A percentile compares a stretch with the other conserved stretches of the same genome.
Evolutionary conservation across 805 yeast genomes (phyloP).

Genomic region (Yarrowia osloensis): DNA sequence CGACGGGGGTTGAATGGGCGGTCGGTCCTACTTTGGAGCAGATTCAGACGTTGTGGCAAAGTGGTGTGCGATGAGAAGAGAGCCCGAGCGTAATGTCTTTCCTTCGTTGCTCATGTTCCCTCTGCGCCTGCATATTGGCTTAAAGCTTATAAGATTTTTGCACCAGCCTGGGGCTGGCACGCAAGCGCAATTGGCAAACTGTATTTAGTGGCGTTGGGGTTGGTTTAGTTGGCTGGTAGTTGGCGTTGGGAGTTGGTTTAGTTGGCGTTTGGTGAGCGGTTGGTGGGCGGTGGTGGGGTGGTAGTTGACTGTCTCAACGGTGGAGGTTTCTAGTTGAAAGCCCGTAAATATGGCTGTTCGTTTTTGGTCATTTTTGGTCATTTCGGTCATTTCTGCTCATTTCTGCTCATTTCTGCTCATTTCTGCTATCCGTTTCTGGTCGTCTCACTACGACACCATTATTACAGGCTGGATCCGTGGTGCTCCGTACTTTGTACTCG

Average conservation of each 20-base stretch:
- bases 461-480: neutral
- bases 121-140: constrained; percentile 29
- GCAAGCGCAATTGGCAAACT: neutral
- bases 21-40: constrained; percentile 17
- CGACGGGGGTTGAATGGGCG: constrained; percentile 1
- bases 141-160: constrained; percentile 24
- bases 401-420: no score
- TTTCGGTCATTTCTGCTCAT: no score
- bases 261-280: no score
- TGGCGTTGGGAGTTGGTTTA: no score
- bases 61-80: neutral
- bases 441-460: neutral
- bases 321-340: no score
- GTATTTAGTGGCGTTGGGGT: neutral
- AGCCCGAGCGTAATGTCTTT: constrained; percentile 10
- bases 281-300: no score
- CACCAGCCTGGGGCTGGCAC: constrained; percentile 17
- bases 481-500: no score
- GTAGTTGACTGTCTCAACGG: no score
- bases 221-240: neutral
- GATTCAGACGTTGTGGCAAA: neutral
- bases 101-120: constrained; percentile 29
- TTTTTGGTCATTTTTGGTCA: no score
- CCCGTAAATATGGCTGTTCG: no score
- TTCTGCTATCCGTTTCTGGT: no score